Conservation (phyloP, 2,329 filamentous ascomycete genomes). For the Colletotrichum limetticola region DNA sequence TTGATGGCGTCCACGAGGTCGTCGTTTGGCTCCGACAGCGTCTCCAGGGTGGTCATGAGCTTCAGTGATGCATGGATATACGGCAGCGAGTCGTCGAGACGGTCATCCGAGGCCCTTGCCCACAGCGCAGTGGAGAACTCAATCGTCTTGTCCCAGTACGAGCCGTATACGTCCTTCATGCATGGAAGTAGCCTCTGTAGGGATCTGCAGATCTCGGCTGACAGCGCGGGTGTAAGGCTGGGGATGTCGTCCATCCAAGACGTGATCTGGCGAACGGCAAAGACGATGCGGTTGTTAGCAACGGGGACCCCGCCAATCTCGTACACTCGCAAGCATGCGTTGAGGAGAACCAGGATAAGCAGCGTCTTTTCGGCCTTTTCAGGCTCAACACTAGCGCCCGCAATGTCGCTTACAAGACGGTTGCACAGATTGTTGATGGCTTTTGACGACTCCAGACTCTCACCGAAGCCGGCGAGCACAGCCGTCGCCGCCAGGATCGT, state of each 20-base stretch:
- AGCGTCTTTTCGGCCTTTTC: conserved; percentile 60
- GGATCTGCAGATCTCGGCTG: conserved; percentile 64
- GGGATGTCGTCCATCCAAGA: conserved; percentile 72
- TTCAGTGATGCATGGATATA: conserved; percentile 79
- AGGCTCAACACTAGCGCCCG: conserved; percentile 55
- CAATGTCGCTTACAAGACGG: conserved; percentile 69
- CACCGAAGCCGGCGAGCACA: conserved; percentile 62
- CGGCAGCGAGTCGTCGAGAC: conserved; percentile 63
- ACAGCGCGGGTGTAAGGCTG: conserved; percentile 54
- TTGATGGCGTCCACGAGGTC: conserved; percentile 82
- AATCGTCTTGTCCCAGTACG: conserved; percentile 81
- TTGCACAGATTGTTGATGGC: conserved; percentile 65
- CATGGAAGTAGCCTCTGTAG: conserved; percentile 74
- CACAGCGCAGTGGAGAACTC: conserved; percentile 69
- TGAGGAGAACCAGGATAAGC: conserved; percentile 63
- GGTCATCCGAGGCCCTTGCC: conserved; percentile 56
- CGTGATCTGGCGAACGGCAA: conserved; percentile 83
- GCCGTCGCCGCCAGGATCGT: conserved; percentile 62
- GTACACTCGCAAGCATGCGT: conserved; percentile 63
- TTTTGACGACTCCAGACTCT: conserved; percentile 60
- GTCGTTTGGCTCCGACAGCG: conserved; percentile 81
- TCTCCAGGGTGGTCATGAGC: conserved; percentile 72
- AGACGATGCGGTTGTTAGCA: conserved; percentile 77
- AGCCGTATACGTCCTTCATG: conserved; percentile 85
- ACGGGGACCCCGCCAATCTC: conserved; percentile 64